Evolutionary conservation across 176 grass and related monocot genomes (phyloP), one percentile per base, ranked within the genome.

Genomic region (Otatea glauca): DNA sequence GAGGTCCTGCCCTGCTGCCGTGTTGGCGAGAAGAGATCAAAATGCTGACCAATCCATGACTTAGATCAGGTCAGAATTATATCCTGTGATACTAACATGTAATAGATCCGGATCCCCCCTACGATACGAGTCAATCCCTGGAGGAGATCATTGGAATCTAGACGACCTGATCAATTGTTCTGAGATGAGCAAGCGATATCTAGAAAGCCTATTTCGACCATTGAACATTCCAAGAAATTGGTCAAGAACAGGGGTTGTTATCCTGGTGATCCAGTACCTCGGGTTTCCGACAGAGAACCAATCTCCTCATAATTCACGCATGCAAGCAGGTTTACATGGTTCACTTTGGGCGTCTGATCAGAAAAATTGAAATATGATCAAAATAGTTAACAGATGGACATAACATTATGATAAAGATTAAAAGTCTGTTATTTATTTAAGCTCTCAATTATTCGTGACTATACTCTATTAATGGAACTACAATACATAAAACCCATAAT

Each of bases 31-130:
- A 76, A 29, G 48, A 14, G 82, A 60, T 85, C 62, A 70, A 77
- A 29, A 20, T 14, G 63, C 25, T 68, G 82, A 84, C 64, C 38
- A 4, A 7, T 78, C 23, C 16, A 9, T 41, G 11, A 69, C 50
- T 48, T 60, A 7, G 74, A 85, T 70, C 74, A 47, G 83, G 64
- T 77, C 83, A 62, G 62, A 12, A 21, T 53, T 21, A 16, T 21
- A 3, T 65, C 39, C 18, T 62, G 5, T 24, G 23, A 5, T 62
- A 60, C 38, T 39, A 10, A 20, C n/a, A 25, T 62, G 11, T 25
- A 62, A 34, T 25, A 74, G n/a, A 2, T 25, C 11, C n/a, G 43
- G 23, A 72, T 47, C 1, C 68, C 37, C 66, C 20, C 5, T 21
- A 1, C 39, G 2, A 44, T 4, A 32, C 24, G 20, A 75, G 82